These are phyloP conservation scores for Penicillium paxilli DNA, from an alignment of 495 filamentous ascomycete genomes.

Conservation along the genomic window DNA sequence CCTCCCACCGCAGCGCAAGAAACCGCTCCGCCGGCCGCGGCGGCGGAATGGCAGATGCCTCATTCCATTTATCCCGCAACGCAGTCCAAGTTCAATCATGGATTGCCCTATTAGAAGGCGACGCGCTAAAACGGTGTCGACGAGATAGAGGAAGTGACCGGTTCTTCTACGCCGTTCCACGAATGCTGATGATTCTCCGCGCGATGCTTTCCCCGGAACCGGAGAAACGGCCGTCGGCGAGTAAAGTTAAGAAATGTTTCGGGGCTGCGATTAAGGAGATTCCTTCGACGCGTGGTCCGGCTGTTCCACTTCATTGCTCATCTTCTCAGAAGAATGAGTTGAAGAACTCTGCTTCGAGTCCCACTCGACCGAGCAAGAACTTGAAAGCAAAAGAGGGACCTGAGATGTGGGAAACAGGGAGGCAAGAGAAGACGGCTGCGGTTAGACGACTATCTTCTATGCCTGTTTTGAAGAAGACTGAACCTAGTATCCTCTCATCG, in stretches of 20 bases:
- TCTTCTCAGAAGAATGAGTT: not conserved
- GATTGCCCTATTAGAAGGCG: conserved; percentile 68
- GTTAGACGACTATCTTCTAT: not conserved
- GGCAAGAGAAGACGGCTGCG: not conserved
- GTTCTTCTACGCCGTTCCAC: conserved; percentile 37
- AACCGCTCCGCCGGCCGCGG: conserved; percentile 66
- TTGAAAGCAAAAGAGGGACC: not conserved
- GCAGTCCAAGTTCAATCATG: conserved; percentile 73
- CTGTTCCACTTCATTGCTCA: conserved; percentile 13
- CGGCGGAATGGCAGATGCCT: conserved; percentile 72
- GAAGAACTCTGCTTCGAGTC: not conserved
- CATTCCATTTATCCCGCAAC: conserved; percentile 74
- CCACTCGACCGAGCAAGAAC: too few species aligned
- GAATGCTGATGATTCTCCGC: conserved; percentile 42
- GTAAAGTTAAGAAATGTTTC: conserved; percentile 28
- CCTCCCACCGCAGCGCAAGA: conserved; percentile 68
- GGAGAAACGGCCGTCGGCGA: conserved; percentile 36
- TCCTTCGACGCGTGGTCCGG: not conserved
- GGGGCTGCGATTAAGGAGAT: conserved; percentile 16
- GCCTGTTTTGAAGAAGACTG: not conserved
- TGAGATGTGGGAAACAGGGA: not conserved
- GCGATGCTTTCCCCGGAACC: conserved; percentile 46
- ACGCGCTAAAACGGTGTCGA: conserved; percentile 55
- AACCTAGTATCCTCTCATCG: not conserved
- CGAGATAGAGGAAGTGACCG: conserved; percentile 46